These are phyloP conservation scores for Paramecium pentaurelia DNA, from an alignment of 73 alveolate genomes.

Conservation along the genomic window DNA sequence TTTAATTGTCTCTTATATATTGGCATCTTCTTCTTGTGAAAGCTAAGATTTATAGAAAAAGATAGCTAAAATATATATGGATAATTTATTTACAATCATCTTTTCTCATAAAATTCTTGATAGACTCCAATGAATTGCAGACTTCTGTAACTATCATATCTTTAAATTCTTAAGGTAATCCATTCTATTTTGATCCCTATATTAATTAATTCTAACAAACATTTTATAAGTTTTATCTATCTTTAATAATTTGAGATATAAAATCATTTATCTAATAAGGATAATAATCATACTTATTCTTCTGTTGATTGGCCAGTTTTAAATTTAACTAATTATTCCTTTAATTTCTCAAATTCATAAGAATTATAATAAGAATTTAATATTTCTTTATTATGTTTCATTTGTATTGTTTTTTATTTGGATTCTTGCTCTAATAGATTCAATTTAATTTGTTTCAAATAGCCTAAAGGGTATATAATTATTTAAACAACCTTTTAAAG, in stretches of 20 bases:
- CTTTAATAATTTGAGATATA: not conserved
- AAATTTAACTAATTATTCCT: not conserved
- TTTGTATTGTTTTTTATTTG: not conserved
- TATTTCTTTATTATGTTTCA: not conserved
- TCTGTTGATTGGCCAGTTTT: not conserved
- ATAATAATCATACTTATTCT: not conserved
- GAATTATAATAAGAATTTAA: not conserved
- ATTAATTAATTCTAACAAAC: not conserved
- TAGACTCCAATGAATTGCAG: not conserved
- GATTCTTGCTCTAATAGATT: not conserved
- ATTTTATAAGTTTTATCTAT: not conserved
- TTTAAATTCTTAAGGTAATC: not conserved
- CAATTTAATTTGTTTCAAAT: not conserved
- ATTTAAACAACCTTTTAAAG: not conserved
- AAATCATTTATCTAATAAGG: not conserved
- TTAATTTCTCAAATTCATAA: not conserved
- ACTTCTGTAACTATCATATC: not conserved
- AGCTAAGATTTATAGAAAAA: not conserved
- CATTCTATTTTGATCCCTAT: not conserved
- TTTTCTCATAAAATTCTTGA: not conserved
- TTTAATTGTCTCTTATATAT: not conserved
- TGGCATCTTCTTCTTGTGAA: constrained; percentile 22
- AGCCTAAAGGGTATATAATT: not conserved
- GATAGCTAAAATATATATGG: not conserved
- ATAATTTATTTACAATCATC: not conserved